Conservation (phyloP, 106 monocot species). For the Dendrobium chrysotoxum region DNA sequence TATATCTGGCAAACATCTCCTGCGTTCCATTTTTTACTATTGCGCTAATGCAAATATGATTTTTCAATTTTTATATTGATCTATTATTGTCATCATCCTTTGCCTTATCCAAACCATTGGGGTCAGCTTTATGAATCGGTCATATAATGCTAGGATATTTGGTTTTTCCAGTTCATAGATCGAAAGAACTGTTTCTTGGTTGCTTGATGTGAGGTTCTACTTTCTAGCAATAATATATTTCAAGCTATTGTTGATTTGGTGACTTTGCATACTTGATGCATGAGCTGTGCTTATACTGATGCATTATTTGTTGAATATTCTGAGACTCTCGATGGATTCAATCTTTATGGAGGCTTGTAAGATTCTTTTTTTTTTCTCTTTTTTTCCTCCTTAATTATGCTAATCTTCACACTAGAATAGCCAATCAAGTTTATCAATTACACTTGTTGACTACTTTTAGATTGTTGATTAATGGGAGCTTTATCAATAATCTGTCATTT, state of each 20-base stretch:
- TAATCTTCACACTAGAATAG: background rate
- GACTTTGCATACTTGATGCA: too few species aligned
- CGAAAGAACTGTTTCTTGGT: background rate
- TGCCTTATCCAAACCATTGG: background rate
- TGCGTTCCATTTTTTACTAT: background rate
- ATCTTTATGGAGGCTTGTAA: background rate
- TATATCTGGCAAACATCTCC: too few species aligned
- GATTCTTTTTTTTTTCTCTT: background rate
- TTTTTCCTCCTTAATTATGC: background rate
- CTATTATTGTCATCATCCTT: background rate
- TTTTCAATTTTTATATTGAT: background rate
- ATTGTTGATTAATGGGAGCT: background rate
- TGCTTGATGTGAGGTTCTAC: background rate
- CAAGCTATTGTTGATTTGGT: too few species aligned
- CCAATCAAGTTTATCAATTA: background rate
- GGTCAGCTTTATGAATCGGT: background rate
- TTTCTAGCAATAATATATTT: too few species aligned
- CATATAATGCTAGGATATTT: background rate
- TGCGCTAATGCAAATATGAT: background rate
- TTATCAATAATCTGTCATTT: background rate
- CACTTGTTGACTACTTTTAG: background rate
- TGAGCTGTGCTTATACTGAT: background rate
- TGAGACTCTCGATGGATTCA: background rate
- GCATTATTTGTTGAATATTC: background rate
- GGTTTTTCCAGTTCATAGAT: background rate